phyloP scores from a whole-genome alignment of 2,329 filamentous ascomycete genomes.

The Lasiodiplodia sp. region DNA sequence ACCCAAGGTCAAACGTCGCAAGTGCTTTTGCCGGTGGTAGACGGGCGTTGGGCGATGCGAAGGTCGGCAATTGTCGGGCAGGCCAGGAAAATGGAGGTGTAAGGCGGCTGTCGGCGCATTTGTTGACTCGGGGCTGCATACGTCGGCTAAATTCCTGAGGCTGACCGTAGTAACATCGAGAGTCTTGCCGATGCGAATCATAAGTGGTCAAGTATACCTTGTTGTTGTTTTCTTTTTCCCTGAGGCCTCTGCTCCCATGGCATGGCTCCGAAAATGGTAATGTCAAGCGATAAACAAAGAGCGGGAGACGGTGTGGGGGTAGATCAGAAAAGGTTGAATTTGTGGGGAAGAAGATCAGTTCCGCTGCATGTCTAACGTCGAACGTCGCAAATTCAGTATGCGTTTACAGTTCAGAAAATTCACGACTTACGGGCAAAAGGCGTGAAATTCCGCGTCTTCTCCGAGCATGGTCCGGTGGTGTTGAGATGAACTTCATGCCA shows the following conservation, averaged over 20 bases:
- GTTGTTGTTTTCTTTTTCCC: not conserved
- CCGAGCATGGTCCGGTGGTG: constrained; percentile 1
- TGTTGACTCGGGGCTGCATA: not conserved
- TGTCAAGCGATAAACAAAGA: not conserved
- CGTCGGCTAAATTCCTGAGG: not conserved
- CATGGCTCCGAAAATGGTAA: not conserved
- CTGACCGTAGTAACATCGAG: not conserved
- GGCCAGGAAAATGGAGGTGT: not conserved
- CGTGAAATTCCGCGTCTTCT: not conserved
- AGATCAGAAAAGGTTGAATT: not conserved
- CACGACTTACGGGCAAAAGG: not conserved
- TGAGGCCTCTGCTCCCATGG: not conserved
- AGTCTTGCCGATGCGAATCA: not conserved
- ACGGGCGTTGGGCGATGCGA: not conserved
- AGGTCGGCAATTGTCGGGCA: not conserved
- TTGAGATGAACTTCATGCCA: not conserved
- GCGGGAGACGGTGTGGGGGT: not conserved
- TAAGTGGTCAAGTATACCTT: not conserved
- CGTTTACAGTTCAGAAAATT: not conserved
- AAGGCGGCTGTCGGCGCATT: not conserved
- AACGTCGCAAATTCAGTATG: constrained; percentile 6
- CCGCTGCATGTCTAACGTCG: not conserved
- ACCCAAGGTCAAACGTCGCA: not conserved
- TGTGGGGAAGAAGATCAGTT: not conserved
- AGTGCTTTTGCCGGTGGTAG: not conserved